Percentiles rank a stretch among this genome's conserved stretches.
phyloP scores from a whole-genome alignment of 208 protist species.

The Leishmania lainsoni region DNA sequence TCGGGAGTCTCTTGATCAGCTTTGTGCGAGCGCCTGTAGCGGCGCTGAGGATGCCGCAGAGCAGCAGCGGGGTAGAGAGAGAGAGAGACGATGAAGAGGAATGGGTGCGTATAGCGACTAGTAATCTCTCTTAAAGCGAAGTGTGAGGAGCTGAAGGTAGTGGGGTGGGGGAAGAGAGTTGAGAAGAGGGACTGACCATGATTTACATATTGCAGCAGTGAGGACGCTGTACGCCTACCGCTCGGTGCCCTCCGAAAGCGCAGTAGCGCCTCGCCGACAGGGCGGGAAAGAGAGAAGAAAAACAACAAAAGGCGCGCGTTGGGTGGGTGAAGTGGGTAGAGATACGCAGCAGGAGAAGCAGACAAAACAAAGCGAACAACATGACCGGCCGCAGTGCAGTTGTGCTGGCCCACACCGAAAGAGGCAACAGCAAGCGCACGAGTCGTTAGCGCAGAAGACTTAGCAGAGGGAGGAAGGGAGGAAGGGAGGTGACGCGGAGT shows the following conservation, averaged over 20 bases:
- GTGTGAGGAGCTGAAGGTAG: neutral
- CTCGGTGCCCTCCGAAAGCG: neutral
- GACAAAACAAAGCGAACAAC: neutral
- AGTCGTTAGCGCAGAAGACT: neutral
- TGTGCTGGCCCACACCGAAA: neutral
- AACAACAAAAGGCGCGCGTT: too few species aligned
- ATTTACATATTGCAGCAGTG: too few species aligned
- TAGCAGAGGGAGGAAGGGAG: neutral
- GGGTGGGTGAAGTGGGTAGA: neutral
- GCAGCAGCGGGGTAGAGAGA: neutral
- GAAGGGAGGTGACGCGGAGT: neutral
- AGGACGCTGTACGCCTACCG: neutral
- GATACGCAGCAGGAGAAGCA: neutral
- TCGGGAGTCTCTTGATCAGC: neutral
- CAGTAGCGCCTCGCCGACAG: neutral
- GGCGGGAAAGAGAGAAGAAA: too few species aligned
- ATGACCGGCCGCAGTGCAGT: neutral
- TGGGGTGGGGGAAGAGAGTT: neutral
- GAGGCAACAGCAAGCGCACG: neutral
- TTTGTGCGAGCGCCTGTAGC: neutral
- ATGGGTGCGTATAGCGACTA: neutral
- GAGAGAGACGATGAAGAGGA: neutral
- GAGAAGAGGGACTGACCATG: neutral
- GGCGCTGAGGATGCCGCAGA: neutral
- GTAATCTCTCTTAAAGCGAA: neutral